Conservation (phyloP, 208 protist species). For the Trypanosoma grayi region DNA sequence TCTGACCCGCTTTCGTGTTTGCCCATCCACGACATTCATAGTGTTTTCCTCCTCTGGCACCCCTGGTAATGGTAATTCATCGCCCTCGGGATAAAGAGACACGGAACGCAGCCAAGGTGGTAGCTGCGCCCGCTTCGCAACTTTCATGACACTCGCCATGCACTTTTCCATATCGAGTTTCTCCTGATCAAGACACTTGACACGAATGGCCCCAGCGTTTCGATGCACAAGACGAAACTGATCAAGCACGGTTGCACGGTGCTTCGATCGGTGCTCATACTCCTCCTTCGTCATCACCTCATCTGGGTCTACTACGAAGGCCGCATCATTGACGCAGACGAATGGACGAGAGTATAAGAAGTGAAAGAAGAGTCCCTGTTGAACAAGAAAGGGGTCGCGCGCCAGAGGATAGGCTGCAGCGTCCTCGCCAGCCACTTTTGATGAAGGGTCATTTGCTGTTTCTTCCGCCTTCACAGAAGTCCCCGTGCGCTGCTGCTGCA, state of each 20-base stretch:
- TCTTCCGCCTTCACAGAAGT: background rate
- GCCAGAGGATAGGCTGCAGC: slow-evolving; percentile 43
- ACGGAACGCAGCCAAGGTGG: slow-evolving; percentile 71
- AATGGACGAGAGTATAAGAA: slow-evolving; percentile 61
- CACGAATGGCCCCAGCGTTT: slow-evolving; percentile 53
- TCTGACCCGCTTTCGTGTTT: background rate
- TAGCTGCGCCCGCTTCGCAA: slow-evolving; percentile 70
- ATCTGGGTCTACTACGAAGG: slow-evolving; percentile 55
- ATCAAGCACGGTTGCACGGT: slow-evolving; percentile 59
- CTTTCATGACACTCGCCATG: slow-evolving; percentile 50
- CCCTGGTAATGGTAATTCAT: background rate
- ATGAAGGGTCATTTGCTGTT: background rate
- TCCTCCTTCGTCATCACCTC: slow-evolving; percentile 81
- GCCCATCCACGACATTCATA: background rate
- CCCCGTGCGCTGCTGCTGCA: slow-evolving; percentile 3
- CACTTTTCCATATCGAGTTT: slow-evolving; percentile 42
- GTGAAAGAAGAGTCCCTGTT: slow-evolving; percentile 80
- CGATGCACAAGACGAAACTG: slow-evolving; percentile 80
- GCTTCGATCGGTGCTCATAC: slow-evolving; percentile 55
- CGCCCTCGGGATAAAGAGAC: slow-evolving; percentile 2
- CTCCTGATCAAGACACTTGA: slow-evolving; percentile 46
- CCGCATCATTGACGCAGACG: slow-evolving; percentile 62
- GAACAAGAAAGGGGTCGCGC: slow-evolving; percentile 80
- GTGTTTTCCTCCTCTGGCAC: background rate
- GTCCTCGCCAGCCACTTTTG: slow-evolving; percentile 3